A percentile compares a stretch with the other conserved stretches of the same genome.
Conservation (phyloP, 345 rosid genomes). For the Bruguiera parviflora region DNA sequence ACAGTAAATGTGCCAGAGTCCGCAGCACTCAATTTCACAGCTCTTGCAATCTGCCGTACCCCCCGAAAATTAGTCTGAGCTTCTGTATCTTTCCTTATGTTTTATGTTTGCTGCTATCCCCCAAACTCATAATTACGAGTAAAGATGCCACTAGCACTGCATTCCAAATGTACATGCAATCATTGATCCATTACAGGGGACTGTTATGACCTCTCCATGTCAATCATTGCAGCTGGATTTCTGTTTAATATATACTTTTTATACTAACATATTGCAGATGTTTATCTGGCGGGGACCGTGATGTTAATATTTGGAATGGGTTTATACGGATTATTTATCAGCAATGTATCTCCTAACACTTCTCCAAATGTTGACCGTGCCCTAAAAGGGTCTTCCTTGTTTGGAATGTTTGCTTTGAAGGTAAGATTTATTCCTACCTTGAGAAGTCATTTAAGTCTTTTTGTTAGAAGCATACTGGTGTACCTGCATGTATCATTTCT, state of each 20-base stretch:
- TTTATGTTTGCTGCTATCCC: no score
- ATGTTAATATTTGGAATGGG: conserved; percentile 97
- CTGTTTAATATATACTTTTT: background rate
- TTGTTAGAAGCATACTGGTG: no score
- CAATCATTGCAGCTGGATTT: background rate
- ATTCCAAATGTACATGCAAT: background rate
- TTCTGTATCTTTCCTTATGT: no score
- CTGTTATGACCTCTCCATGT: background rate
- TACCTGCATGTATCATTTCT: no score
- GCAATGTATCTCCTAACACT: conserved; percentile 44
- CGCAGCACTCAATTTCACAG: no score
- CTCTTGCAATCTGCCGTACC: no score
- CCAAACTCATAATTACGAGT: no score
- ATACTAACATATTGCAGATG: conserved; percentile 41
- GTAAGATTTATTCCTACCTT: conserved; percentile 14
- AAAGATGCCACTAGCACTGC: no score
- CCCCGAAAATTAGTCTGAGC: no score
- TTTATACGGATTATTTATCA: conserved; percentile 80
- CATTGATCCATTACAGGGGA: background rate
- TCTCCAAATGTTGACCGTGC: conserved; percentile 64
- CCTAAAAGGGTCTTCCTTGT: conserved; percentile 73
- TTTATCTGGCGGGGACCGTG: conserved; percentile 91
- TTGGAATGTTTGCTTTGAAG: conserved; percentile 96
- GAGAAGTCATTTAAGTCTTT: background rate
- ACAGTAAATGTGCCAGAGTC: no score